phyloP scores from a whole-genome alignment of 129 eudicot genomes.

The Dittrichia graveolens region DNA sequence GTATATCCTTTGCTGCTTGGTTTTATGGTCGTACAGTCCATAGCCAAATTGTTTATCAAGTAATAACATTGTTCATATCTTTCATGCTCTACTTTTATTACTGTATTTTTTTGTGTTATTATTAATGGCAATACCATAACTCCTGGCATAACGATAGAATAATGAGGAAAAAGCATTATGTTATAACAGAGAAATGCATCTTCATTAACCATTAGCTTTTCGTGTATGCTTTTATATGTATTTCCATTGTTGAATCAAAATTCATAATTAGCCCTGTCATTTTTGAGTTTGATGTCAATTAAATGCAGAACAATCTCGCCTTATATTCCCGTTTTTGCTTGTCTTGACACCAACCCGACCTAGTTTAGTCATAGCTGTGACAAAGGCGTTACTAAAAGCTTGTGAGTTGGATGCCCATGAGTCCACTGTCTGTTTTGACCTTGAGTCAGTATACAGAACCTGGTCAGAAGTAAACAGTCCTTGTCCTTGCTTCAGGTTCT shows the following conservation, averaged over 20 bases:
- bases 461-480: slow-evolving; percentile 91
- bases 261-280: slow-evolving; percentile 1
- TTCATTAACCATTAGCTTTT: neutral
- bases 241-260: neutral
- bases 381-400: slow-evolving; percentile 60
- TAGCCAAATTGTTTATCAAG: neutral
- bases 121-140: neutral
- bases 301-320: slow-evolving; percentile 66
- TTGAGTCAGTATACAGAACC: slow-evolving; percentile 63
- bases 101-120: neutral
- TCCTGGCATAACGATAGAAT: neutral
- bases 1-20: slow-evolving; percentile 1
- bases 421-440: slow-evolving; percentile 61
- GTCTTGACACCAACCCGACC: slow-evolving; percentile 89
- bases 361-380: slow-evolving; percentile 68
- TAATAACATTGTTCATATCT: neutral
- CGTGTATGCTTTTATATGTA: neutral
- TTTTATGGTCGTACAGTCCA: neutral
- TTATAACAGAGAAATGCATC: neutral
- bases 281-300: slow-evolving; percentile 37
- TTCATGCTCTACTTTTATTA: neutral
- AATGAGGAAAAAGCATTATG: slow-evolving; percentile 6
- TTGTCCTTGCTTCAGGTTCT: slow-evolving; percentile 64
- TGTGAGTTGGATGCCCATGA: slow-evolving; percentile 52
- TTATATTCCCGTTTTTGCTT: slow-evolving; percentile 71